Conservation (phyloP, 345 rosid genomes). For the Citrus australasica region DNA sequence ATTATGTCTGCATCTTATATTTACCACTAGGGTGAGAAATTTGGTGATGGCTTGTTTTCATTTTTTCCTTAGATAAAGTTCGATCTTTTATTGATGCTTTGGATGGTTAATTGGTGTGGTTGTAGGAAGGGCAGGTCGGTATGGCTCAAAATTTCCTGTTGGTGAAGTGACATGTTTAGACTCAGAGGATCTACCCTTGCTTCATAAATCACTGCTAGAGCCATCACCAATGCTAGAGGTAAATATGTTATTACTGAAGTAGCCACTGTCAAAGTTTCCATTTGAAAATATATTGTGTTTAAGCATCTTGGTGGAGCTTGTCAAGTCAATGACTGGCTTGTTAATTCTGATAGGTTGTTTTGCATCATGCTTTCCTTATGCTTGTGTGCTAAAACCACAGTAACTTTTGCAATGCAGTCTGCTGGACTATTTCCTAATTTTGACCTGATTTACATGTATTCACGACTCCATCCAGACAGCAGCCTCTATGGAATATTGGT, state of each 20-base stretch:
- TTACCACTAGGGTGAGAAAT: background rate
- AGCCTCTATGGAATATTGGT: constrained; percentile 72
- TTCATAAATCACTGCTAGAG: constrained; percentile 59
- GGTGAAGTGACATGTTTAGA: constrained; percentile 90
- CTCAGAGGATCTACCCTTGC: constrained; percentile 65
- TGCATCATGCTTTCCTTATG: background rate
- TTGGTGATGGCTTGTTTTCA: background rate
- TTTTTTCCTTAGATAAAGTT: background rate
- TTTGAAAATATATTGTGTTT: background rate
- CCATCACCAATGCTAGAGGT: constrained; percentile 84
- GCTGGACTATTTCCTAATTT: constrained; percentile 88
- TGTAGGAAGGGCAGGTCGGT: constrained; percentile 91
- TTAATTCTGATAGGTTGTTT: constrained; percentile 1
- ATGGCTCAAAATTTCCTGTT: constrained; percentile 76
- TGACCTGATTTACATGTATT: constrained; percentile 72
- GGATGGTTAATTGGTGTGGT: background rate
- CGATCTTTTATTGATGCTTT: background rate
- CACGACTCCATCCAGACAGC: constrained; percentile 54
- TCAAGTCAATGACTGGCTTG: background rate
- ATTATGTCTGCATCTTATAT: background rate
- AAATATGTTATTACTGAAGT: constrained; percentile 3
- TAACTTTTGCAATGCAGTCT: constrained; percentile 42
- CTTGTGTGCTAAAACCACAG: constrained; percentile 25
- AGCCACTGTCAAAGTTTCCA: background rate
- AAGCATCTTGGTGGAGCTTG: background rate